A percentile compares a stretch with the other conserved stretches of the same genome.
phyloP scores from a whole-genome alignment of 371 early-diverging fungal genomes.

The Amoeboaphelidium protococcarum region DNA sequence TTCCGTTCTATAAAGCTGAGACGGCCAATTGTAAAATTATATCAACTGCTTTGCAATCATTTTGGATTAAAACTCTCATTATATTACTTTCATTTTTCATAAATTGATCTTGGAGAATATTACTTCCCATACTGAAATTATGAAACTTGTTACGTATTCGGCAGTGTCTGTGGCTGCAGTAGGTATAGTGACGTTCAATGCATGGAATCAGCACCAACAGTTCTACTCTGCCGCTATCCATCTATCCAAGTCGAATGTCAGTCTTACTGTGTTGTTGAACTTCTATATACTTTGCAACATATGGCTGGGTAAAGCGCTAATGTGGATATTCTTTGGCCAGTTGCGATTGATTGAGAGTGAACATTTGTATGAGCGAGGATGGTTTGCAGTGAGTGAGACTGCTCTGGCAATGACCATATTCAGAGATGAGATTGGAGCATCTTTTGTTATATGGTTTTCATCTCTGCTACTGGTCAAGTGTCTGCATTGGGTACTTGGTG shows the following conservation, averaged over 20 bases:
- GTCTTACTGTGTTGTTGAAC: too few species aligned
- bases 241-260: not conserved
- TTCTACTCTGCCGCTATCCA: not conserved
- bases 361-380: slow-evolving; percentile 78
- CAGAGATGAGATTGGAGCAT: slow-evolving; percentile 69
- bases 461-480: slow-evolving; percentile 60
- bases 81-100: too few species aligned
- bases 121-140: too few species aligned
- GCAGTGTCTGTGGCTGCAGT: not conserved
- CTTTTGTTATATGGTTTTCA: slow-evolving; percentile 49
- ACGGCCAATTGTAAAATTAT: too few species aligned
- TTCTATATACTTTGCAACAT: too few species aligned
- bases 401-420: slow-evolving; percentile 85
- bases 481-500: slow-evolving; percentile 82
- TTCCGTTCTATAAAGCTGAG: too few species aligned
- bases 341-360: slow-evolving; percentile 73
- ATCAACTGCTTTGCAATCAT: too few species aligned
- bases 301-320: slow-evolving; percentile 38
- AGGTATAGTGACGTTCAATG: not conserved
- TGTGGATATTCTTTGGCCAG: slow-evolving; percentile 59
- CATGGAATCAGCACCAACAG: not conserved
- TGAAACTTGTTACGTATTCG: too few species aligned
- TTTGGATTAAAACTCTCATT: too few species aligned
- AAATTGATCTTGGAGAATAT: too few species aligned
- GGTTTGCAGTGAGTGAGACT: slow-evolving; percentile 87